Percentiles rank a stretch among this genome's conserved stretches.
These are phyloP conservation scores for Tolypocladium pustulatum DNA, from an alignment of 2,329 filamentous ascomycete species.

Conservation along the genomic window DNA sequence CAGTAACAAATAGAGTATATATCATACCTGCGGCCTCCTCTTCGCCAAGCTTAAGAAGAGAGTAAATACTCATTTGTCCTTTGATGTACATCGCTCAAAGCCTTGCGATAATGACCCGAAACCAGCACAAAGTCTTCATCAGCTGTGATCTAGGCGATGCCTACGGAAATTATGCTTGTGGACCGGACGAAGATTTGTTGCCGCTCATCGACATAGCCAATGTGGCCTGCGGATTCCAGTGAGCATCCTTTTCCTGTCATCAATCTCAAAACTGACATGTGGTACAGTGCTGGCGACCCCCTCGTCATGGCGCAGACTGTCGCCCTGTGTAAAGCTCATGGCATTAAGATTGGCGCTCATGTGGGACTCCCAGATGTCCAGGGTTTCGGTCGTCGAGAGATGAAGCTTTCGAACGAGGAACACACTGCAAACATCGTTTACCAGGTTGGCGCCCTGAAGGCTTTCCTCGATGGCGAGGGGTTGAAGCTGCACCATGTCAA, in stretches of 20 bases:
- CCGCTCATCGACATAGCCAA: neutral
- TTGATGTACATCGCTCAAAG: neutral
- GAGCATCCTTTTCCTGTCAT: neutral
- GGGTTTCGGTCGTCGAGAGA: slow-evolving; percentile 10
- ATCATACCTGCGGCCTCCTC: neutral
- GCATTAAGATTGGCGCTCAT: slow-evolving; percentile 8
- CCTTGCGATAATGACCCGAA: slow-evolving; percentile 1
- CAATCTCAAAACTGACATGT: neutral
- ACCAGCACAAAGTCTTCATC: slow-evolving; percentile 14
- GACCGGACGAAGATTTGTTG: slow-evolving; percentile 40
- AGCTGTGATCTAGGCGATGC: slow-evolving; percentile 36
- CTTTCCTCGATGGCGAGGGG: slow-evolving; percentile 7
- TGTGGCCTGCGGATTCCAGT: neutral
- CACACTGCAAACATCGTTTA: slow-evolving; percentile 9
- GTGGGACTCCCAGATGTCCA: slow-evolving; percentile 8
- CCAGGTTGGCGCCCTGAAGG: slow-evolving; percentile 7
- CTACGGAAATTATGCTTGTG: slow-evolving; percentile 34
- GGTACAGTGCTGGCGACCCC: slow-evolving; percentile 7
- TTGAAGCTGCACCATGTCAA: slow-evolving; percentile 10
- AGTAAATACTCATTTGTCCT: neutral
- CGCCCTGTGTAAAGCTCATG: slow-evolving; percentile 6
- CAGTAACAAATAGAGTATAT: neutral
- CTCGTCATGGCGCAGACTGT: slow-evolving; percentile 9
- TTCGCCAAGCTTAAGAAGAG: neutral
- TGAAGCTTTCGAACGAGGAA: slow-evolving; percentile 7